Evolutionary conservation across 345 rosid genomes (phyloP).

Genomic region (Psidium friedrichsthalianum): DNA sequence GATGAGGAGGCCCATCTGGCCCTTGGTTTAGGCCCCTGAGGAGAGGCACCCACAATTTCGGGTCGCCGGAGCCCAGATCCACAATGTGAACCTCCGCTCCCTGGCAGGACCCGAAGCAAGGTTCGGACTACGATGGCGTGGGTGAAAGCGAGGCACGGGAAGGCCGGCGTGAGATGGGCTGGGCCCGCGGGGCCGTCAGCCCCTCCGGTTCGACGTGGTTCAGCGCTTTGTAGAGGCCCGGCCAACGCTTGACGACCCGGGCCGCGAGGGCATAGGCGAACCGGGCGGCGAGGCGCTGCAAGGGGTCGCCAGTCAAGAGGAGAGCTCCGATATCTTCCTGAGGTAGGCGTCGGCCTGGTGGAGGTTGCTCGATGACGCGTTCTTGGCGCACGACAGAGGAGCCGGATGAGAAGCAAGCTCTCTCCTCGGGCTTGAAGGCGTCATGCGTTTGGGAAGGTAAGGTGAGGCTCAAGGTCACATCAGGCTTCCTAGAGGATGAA

Average conservation of each 20-base stretch:
- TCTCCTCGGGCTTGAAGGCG: conserved; percentile 14
- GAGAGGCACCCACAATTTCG: conserved; percentile 22
- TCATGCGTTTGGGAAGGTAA: conserved; percentile 4
- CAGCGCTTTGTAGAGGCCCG: conserved; percentile 29
- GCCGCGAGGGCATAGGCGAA: conserved; percentile 34
- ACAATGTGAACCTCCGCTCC: conserved; percentile 29
- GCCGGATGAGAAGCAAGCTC: conserved; percentile 35
- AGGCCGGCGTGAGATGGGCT: conserved; percentile 4
- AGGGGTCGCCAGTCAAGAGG: conserved; percentile 36
- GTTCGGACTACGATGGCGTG: conserved; percentile 11
- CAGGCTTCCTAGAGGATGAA: conserved; percentile 11
- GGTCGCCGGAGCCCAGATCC: conserved; percentile 33
- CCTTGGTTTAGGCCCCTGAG: conserved; percentile 19
- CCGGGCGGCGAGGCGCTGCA: conserved; percentile 35
- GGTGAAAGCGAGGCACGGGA: conserved; percentile 24
- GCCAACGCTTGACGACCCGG: conserved; percentile 44
- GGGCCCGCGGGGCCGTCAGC: neutral
- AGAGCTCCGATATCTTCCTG: conserved; percentile 21
- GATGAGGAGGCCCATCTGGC: conserved; percentile 12
- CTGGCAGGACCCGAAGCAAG: conserved; percentile 8
- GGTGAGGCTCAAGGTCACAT: conserved; percentile 34
- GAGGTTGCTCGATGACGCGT: conserved; percentile 40
- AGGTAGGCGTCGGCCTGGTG: conserved; percentile 31
- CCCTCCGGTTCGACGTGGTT: conserved; percentile 5
- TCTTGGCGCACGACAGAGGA: conserved; percentile 34